Base-by-base conservation (phyloP, 2,329 filamentous ascomycete species). In the Fusarium xyrophilum region DNA sequence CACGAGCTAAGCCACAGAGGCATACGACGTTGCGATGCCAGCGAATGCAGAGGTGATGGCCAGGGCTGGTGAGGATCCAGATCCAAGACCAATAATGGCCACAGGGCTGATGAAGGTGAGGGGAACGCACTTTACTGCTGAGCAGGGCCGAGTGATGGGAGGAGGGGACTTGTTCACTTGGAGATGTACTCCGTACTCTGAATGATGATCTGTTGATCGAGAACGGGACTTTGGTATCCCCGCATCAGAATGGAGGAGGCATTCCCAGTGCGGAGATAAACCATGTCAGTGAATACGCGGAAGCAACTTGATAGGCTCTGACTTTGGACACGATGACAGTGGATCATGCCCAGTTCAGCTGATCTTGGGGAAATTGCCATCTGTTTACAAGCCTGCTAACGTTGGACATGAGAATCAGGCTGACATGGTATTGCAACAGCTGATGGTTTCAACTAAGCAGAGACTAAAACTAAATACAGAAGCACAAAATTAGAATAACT, bases 321-420 rank as follows among this genome's bases (percentile, higher is more conserved):
- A 7, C 5, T 7, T 8, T 47, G 14, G 19, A 28, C 17, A 8
- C 10, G 13, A 10, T 48, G 30, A 25, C 21, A 12, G 17, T 50
- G 46, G 30, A 27, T 6, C 21, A 7, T 36, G 5, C 21, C 30
- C 5, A n/a, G 27, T 50, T n/a, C 21, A 27, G 21, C 30, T 50
- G 9, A n/a, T 35, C 17, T 36, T 15, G n/a, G 9, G 46, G 30
- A 36, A 5, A 25, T 36, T 48, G 8, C 30, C 46, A 36, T 35
- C 3, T n/a, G 6, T 6, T 6, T n/a, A 23, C 21, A 25, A 36
- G 9, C 30, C 13, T 21, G 5, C 30, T 7, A 50, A 50, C 21
- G 13, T 35, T 36, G n/a, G 44, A 47, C n/a, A 5, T 12, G 3
- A 14, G 11, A 8, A 36, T 0, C 0, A 2, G 9, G 9, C 30